Conservation (phyloP, 495 filamentous ascomycete genomes). For the Pseudotulostoma volvatum region DNA sequence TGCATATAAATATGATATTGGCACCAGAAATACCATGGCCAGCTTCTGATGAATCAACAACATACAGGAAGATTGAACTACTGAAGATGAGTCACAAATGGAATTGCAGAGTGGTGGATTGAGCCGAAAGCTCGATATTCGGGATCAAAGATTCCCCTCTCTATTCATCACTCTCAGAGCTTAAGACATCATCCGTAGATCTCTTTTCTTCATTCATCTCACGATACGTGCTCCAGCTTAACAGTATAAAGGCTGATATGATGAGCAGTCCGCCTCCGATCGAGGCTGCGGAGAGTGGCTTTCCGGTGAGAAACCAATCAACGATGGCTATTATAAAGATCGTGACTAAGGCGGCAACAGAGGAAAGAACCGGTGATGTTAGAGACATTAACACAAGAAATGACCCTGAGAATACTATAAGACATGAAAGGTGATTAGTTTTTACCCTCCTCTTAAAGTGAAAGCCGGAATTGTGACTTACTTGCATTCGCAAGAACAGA, state of each 20-base stretch:
- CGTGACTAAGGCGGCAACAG: slow-evolving; percentile 80
- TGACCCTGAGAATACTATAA: slow-evolving; percentile 64
- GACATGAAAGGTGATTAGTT: background rate
- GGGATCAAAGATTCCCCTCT: no score
- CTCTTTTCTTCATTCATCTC: slow-evolving; percentile 76
- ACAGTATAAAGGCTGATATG: slow-evolving; percentile 63
- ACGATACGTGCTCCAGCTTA: slow-evolving; percentile 81
- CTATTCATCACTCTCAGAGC: slow-evolving; percentile 31
- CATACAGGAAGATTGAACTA: no score
- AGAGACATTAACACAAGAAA: slow-evolving; percentile 86
- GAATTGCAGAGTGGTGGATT: no score
- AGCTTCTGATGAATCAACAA: no score
- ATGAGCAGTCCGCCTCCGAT: slow-evolving; percentile 76
- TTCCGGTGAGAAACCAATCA: slow-evolving; percentile 71
- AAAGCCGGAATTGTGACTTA: no score
- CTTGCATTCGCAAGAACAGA: slow-evolving; percentile 72
- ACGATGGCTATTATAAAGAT: slow-evolving; percentile 91
- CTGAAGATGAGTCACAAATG: no score
- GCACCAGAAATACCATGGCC: no score
- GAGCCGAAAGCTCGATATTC: no score
- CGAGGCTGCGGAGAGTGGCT: slow-evolving; percentile 53
- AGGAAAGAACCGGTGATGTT: slow-evolving; percentile 80
- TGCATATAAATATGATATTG: no score
- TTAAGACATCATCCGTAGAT: slow-evolving; percentile 29
- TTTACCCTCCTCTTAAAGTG: no score